Base-by-base conservation (phyloP, 768 basidiomycete genomes). In the Suillus clintonianus region DNA sequence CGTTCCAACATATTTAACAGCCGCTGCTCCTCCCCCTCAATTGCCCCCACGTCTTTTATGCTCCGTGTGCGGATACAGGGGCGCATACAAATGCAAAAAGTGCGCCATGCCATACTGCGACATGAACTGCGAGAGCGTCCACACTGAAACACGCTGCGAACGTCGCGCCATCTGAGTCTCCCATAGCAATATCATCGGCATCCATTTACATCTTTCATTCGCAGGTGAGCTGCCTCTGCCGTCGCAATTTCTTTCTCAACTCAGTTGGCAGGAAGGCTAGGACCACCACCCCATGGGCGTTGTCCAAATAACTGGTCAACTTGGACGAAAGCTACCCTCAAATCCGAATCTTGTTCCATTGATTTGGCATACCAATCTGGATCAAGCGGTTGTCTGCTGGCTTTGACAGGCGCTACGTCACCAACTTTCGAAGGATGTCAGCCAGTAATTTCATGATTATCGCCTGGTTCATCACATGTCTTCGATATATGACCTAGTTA, bases 31-130 rank as follows among this genome's bases (percentile, higher is more conserved):
- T 2, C 81, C 86, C 1, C 78, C 91, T 0, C 74, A 73, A 1
- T 85, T 88, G 62, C 91, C 93, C 7, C 84, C 89, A 9, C 86
- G 91, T 47, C 77, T 86, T 67, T 71, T 95, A 15, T 95, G 94
- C 71, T 87, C 91, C n/a, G 90, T 94, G 30, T 95, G 94, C 68
- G 92, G 94, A 3, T 94, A 91, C 74, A 90, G 86, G 85, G 92
- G 91, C 7, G 80, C 80, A 5, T 95, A 95, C 72, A 88, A 84
- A 61, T 95, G 94, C 78, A 85, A 83, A 64, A 85, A 84, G 68
- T 95, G 94, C 76, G 86, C 87, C 0, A 81, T 92, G 81, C 80
- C 88, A 2, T 94, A 88, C 67, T 95, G 94, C 67, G 88, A 89
- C 73, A 77, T 81, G 47, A 86, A 86, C 61, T 95, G 94, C 69